Conservation (phyloP, 441 rosid species). For the Pelargonium citronellum region DNA sequence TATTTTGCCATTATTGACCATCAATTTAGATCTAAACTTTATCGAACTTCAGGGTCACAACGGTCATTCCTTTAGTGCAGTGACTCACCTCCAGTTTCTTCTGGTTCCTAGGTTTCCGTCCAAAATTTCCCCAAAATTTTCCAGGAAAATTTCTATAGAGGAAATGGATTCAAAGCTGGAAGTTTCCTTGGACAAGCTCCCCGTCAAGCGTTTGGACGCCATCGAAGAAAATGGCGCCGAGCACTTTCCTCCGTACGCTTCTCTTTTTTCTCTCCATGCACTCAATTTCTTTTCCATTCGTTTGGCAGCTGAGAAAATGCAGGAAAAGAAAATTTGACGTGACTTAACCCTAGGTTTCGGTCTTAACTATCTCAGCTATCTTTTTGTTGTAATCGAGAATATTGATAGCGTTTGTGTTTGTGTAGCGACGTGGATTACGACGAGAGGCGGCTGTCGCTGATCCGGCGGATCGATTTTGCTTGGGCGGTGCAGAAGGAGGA, state of each 20-base stretch:
- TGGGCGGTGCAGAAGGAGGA: slow-evolving; percentile 79
- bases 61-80: background rate
- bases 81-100: too few relatives aligned
- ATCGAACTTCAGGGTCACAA: background rate
- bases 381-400: too few relatives aligned
- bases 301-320: background rate
- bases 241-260: slow-evolving; percentile 60
- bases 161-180: slow-evolving; percentile 59
- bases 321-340: background rate
- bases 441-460: slow-evolving; percentile 79
- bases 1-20: too few relatives aligned
- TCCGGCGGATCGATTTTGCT: slow-evolving; percentile 75
- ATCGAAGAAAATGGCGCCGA: slow-evolving; percentile 81
- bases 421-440: slow-evolving; percentile 66
- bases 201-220: slow-evolving; percentile 64
- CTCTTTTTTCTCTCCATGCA: slow-evolving; percentile 1
- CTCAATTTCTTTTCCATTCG: background rate
- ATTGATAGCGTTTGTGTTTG: background rate
- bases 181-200: slow-evolving; percentile 80
- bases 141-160: slow-evolving; percentile 14
- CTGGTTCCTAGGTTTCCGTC: too few relatives aligned
- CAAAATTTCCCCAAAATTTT: background rate
- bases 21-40: too few relatives aligned
- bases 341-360: background rate
- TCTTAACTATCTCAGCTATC: too few relatives aligned